Base-by-base conservation (phyloP, 108 stramenopile genomes). In the Tribonema minus region DNA sequence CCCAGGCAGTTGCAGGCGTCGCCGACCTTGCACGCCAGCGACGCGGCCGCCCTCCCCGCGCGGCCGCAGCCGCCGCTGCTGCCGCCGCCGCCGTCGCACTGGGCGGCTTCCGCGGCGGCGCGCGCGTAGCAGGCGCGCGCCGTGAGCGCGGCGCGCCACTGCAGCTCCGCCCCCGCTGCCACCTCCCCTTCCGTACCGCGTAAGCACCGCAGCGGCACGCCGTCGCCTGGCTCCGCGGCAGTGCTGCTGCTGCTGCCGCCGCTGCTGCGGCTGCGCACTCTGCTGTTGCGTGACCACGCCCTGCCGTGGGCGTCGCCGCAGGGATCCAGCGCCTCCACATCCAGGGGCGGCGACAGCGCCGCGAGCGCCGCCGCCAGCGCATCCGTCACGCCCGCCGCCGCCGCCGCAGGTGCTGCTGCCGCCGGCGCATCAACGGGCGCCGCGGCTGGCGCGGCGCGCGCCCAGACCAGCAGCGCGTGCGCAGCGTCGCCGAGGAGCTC, bases 401-500 rank as follows among this genome's bases (percentile, higher is more conserved):
- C 46, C 9, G 46, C 46, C 9, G 46, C 20, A 15, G 46, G 15
- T 54, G 46, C 9, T 54, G 46, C 9, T 54, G 46, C 9, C 20
- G 46, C 9, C 9, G 15, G 9, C 15, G 15, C 20, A 20, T 54
- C 46, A 54, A 54, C 46, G 46, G 9, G 15, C 9, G 15, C 20
- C 46, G 20, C 46, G 20, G 46, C 46, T 15, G 46, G 15, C 9
- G 46, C 46, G 9, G 15, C 20, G 46, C 46, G 46, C 46, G 9
- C 15, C 46, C 9, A 20, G 15, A 54, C 46, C 20, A 54, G 46
- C 20, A 54, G 46, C 9, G 65, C 66, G 65, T 76, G 75, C 2
- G 75, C 41, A 28, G 61, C 65, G 65, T 76, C 75, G 23, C 75
- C 75, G 26, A 37, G 62, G 3, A 76, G 75, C 65, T 76, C 75